Percentiles rank a stretch among this genome's conserved stretches.
These are phyloP conservation scores for Nicotiana attenuata DNA, from an alignment of 257 asterid species.

Conservation along the genomic window DNA sequence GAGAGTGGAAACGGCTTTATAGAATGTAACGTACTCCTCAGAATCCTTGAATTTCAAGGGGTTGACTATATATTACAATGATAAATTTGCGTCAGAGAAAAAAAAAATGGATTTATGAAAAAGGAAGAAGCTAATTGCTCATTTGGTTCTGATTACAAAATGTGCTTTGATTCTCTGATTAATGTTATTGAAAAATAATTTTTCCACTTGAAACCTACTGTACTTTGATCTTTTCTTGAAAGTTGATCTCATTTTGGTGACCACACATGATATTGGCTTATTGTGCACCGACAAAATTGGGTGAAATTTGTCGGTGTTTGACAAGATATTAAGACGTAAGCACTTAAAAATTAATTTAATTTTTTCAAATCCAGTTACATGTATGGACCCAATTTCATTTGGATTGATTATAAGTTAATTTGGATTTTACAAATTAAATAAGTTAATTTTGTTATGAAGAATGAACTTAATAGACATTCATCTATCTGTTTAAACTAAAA, in stretches of 20 bases:
- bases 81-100: background rate
- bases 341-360: no score
- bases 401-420: no score
- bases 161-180: background rate
- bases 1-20: constrained; percentile 16
- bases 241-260: background rate
- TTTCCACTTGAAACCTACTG: background rate
- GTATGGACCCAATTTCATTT: no score
- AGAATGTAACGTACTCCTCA: background rate
- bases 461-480: no score
- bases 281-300: background rate
- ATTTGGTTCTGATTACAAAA: background rate
- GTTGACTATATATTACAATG: constrained; percentile 22
- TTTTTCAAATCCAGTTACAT: no score
- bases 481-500: no score
- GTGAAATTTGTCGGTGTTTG: background rate
- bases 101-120: background rate
- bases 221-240: background rate
- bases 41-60: constrained; percentile 29
- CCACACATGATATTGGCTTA: background rate
- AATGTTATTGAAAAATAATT: background rate
- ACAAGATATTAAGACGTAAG: no score
- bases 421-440: no score
- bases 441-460: no score
- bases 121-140: background rate